phyloP scores from a whole-genome alignment of 2,329 filamentous ascomycete species.

The Sporothrix mexicana region DNA sequence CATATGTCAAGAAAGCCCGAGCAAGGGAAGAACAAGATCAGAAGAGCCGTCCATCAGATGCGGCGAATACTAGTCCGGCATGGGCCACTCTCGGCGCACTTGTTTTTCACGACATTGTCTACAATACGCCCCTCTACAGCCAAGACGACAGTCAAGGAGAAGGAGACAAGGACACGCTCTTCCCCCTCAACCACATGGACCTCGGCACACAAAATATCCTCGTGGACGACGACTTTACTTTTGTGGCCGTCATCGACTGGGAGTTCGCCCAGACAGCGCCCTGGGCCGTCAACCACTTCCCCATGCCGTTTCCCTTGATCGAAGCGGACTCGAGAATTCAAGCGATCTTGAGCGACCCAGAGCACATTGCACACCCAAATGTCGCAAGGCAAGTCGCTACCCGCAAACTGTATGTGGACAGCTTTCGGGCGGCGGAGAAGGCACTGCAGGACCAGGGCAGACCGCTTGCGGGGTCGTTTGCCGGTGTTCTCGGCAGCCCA shows the following conservation, averaged over 20 bases:
- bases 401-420: background rate
- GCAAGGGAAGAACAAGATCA: too few relatives aligned
- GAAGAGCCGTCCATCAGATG: too few relatives aligned
- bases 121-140: background rate
- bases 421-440: background rate
- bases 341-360: background rate
- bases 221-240: slow-evolving; percentile 43
- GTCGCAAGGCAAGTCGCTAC: background rate
- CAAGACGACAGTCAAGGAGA: background rate
- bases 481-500: too few relatives aligned
- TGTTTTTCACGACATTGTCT: slow-evolving; percentile 7
- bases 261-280: slow-evolving; percentile 44
- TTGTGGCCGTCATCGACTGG: slow-evolving; percentile 45
- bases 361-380: background rate
- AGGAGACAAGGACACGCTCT: slow-evolving; percentile 36
- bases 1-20: too few relatives aligned
- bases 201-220: slow-evolving; percentile 46
- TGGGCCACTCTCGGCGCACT: background rate
- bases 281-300: slow-evolving; percentile 43
- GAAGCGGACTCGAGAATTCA: background rate
- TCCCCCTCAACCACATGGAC: slow-evolving; percentile 45
- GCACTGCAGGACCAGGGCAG: too few relatives aligned
- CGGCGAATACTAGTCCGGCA: too few relatives aligned
- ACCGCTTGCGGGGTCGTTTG: too few relatives aligned
- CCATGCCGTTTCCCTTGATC: slow-evolving; percentile 42